Conservation (phyloP, 768 basidiomycete species). For the Punctularia strigosozonata region DNA sequence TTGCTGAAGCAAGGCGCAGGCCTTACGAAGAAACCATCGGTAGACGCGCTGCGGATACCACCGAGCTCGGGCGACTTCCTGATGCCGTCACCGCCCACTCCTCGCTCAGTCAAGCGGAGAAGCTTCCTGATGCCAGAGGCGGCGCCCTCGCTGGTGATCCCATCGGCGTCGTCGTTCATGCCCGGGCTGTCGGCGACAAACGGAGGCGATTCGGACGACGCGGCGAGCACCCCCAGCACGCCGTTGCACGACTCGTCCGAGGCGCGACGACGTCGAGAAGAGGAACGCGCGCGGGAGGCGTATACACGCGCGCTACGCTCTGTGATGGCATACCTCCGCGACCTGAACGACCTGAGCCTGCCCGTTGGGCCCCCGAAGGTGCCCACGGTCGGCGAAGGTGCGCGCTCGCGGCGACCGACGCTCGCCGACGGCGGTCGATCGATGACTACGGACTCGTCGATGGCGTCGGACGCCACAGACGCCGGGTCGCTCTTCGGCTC, state of each 20-base stretch:
- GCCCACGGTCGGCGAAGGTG: constrained; percentile 19
- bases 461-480: constrained; percentile 36
- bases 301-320: constrained; percentile 76
- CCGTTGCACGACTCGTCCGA: constrained; percentile 29
- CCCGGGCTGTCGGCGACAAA: constrained; percentile 34
- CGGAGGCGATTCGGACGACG: constrained; percentile 22
- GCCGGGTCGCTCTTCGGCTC: too few species aligned
- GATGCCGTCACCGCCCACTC: constrained; percentile 28
- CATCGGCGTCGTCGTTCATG: constrained; percentile 51
- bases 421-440: constrained; percentile 33
- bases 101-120: constrained; percentile 57
- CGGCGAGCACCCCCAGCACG: constrained; percentile 30
- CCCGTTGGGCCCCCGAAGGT: constrained; percentile 45
- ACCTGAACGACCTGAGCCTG: constrained; percentile 84
- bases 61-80: constrained; percentile 21
- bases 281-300: constrained; percentile 58
- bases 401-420: constrained; percentile 59
- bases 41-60: constrained; percentile 11
- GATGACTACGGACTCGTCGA: constrained; percentile 47
- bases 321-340: constrained; percentile 91
- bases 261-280: constrained; percentile 47
- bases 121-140: constrained; percentile 73
- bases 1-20: constrained; percentile 6
- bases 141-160: constrained; percentile 46
- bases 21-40: constrained; percentile 11